Conservation (phyloP, 192 early-diverging fungal genomes). For the Backusella parvicylindrica region DNA sequence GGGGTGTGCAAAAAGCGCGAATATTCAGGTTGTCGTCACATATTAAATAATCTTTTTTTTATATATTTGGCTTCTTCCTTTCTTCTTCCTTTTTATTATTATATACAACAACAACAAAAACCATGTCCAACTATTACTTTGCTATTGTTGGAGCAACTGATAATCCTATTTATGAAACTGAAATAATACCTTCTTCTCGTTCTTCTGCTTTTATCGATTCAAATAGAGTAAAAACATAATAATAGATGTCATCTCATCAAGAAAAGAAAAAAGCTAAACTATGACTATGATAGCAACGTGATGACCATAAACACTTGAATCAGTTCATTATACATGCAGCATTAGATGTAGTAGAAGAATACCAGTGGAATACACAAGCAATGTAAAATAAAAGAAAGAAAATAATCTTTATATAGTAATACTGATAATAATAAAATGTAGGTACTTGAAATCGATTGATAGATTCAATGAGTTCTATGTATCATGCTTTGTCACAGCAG, state of each 20-base stretch:
- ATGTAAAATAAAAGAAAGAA: conserved; percentile 49
- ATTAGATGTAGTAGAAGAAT: conserved; percentile 95
- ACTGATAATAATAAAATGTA: conserved; percentile 22
- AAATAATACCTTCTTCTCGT: conserved; percentile 63
- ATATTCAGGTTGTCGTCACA: background rate
- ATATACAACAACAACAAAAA: background rate
- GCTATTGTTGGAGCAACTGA: conserved; percentile 92
- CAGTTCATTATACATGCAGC: conserved; percentile 98
- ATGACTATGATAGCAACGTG: conserved; percentile 42
- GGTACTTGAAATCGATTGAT: conserved; percentile 94
- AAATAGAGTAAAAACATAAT: conserved; percentile 15
- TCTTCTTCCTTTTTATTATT: background rate
- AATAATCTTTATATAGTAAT: background rate
- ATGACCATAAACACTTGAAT: conserved; percentile 86
- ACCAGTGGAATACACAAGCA: conserved; percentile 81
- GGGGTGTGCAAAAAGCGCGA: background rate
- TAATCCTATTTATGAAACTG: conserved; percentile 94
- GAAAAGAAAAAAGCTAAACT: no score
- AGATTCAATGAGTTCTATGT: conserved; percentile 93
- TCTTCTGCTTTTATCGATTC: conserved; percentile 32
- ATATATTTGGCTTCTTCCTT: background rate
- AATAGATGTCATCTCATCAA: background rate
- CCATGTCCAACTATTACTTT: conserved; percentile 67
- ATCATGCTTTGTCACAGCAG: conserved; percentile 88
- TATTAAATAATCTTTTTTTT: background rate